phyloP scores from a whole-genome alignment of 148 eudicot genomes.

The Selenicereus undatus region DNA sequence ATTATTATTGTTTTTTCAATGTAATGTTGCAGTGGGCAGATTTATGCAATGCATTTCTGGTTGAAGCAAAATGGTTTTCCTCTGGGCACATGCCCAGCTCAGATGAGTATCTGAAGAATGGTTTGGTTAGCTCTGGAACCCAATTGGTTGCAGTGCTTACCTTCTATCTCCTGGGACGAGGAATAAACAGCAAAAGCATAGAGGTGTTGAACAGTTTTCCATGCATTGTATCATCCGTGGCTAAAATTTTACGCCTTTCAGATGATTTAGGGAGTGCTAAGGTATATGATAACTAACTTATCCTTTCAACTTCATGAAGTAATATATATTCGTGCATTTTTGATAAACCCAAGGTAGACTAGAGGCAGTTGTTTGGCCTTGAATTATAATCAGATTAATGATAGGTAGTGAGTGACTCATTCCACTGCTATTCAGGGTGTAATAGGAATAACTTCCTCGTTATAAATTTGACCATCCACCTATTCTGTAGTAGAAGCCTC shows the following conservation, averaged over 20 bases:
- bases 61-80: constrained; percentile 49
- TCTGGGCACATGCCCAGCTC: constrained; percentile 37
- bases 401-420: no score
- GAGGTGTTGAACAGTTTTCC: constrained; percentile 8
- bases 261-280: constrained; percentile 62
- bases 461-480: no score
- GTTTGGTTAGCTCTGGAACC: constrained; percentile 44
- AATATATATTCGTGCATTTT: not conserved
- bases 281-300: constrained; percentile 24
- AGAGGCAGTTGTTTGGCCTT: not conserved
- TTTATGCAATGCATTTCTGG: constrained; percentile 53
- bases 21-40: constrained; percentile 26
- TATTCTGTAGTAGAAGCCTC: no score
- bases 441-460: no score
- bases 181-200: not conserved
- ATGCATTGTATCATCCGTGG: constrained; percentile 32
- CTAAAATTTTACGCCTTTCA: constrained; percentile 64
- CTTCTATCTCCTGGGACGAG: constrained; percentile 52
- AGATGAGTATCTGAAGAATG: constrained; percentile 52
- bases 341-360: not conserved
- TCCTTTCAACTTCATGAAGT: not conserved
- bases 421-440: no score
- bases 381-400: no score
- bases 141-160: constrained; percentile 37
- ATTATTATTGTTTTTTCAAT: not conserved